Evolutionary conservation across 2,329 filamentous ascomycete genomes (phyloP), one percentile per base, ranked within the genome.

Genomic region (Rhynchosporium secalis): DNA sequence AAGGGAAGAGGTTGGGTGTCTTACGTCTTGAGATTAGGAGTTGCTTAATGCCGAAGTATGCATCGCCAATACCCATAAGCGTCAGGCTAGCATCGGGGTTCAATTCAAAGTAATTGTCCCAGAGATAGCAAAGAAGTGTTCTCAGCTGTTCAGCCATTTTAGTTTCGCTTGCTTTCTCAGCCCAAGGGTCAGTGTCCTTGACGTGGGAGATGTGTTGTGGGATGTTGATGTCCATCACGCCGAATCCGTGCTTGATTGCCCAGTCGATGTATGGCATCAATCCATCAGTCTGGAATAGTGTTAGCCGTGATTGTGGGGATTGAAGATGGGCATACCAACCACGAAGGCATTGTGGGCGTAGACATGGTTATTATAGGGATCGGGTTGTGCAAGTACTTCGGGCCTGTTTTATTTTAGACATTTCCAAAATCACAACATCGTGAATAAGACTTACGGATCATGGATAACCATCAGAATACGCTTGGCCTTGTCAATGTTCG

Each of bases 31-130:
- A 88, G 9, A 88, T 88, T 5, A 98, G 80, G 4, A 98, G 83
- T 61, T 93, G 84, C 62, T 95, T 88, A 54, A 97, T 84, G 1
- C 91, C 92, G 3, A 90, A 80, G 72, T 95, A 96, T 1, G 95
- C 91, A 70, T 92, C 88, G n/a, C 95, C 95, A 1, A 96, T 86
- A 0, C 95, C 94, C 72, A 99, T 81, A 28, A 99, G 80, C 72
- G 96, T 90, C 15, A 98, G 85, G 58, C 94, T 86, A 5, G 88
- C 86, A 0, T 84, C 81, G 2, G 88, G 83, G 56, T 87, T 87
- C 38, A 90, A 81, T 79, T 96, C 91, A 26, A 99, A 86, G 72
- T 97, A 97, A 73, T 99, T 99, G 70, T 97, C 93, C 95, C 95
- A 99, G 13, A 99, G 79, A 72, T 96, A 98, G 64, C 84, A 86